Evolutionary conservation across 768 basidiomycete species (phyloP), one percentile per base, ranked within the genome.

Genomic region (Pholiota conissans): DNA sequence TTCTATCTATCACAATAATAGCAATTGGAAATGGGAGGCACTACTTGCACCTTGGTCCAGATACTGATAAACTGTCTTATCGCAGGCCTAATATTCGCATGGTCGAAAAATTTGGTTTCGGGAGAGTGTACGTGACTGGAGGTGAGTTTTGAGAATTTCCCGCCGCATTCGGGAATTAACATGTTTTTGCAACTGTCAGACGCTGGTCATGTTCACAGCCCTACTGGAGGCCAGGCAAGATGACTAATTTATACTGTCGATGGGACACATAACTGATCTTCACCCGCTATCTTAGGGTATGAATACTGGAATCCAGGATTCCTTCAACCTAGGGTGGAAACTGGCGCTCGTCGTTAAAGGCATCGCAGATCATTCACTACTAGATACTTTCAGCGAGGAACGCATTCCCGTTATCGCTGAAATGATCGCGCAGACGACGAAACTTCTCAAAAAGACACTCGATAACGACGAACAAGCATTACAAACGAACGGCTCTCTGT

Each of bases 251-350:
- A 3, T 22, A 13, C 24, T 35, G 16, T 34, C 37, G 49, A 49
- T 29, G 34, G 24, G 35, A 14, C 48, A 22, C 22, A 49, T 42
- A 11, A 16, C 30, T 45, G 18, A 30, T 26, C 27, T 37, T 11
- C 26, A 24, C 14, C 22, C n/a, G 13, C 29, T 18, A 14, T 30
- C 20, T 29, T 48, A 71, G 68, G 69, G 73, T 0, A 63, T 72
- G 62, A 74, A 74, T 54, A 68, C 71, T 2, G 67, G 69, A 8
- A 59, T 74, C 18, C 70, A 71, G 61, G 72, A 74, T 49, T 65
- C 73, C 14, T 67, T 71, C 63, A 77, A 76, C 56, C 67, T 78
- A 1, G 70, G 61, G 18, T 76, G 75, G 76, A 76, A 77, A 58
- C 58, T 76, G 3, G 64, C 72, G 6, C 62, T 76, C 11, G 72